phyloP scores from a whole-genome alignment of 495 filamentous ascomycete genomes.

The Penicillium robsamsonii region DNA sequence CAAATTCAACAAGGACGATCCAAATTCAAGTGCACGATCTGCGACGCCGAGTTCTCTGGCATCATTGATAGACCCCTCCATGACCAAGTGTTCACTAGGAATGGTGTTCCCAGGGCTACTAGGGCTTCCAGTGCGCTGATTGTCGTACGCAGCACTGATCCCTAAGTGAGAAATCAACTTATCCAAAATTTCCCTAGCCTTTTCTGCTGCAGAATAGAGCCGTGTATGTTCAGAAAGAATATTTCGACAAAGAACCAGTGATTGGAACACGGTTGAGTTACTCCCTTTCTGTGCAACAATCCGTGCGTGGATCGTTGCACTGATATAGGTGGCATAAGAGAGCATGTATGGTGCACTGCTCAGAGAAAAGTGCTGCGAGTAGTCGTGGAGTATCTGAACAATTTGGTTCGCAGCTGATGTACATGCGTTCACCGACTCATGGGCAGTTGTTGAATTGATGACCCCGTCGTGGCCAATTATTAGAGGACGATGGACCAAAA shows the following conservation, averaged over 20 bases:
- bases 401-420: conserved; percentile 33
- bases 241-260: conserved; percentile 19
- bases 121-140: neutral
- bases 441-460: conserved; percentile 19
- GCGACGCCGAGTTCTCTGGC: neutral
- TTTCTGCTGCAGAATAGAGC: conserved; percentile 26
- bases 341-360: conserved; percentile 33
- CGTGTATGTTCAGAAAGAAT: conserved; percentile 20
- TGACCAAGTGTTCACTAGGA: neutral
- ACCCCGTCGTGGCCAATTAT: conserved; percentile 19
- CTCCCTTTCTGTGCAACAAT: conserved; percentile 30
- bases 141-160: conserved; percentile 10
- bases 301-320: conserved; percentile 33
- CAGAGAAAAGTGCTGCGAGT: conserved; percentile 28
- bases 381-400: conserved; percentile 31
- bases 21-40: conserved; percentile 11
- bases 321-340: conserved; percentile 36
- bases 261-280: conserved; percentile 23
- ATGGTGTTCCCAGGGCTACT: neutral
- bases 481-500: conserved; percentile 30
- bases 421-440: conserved; percentile 29
- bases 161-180: conserved; percentile 21
- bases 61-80: neutral
- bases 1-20: conserved; percentile 19
- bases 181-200: conserved; percentile 25